Evolutionary conservation across 1,284 basidiomycete genomes (phyloP).

Genomic region (Leccinum laetum): DNA sequence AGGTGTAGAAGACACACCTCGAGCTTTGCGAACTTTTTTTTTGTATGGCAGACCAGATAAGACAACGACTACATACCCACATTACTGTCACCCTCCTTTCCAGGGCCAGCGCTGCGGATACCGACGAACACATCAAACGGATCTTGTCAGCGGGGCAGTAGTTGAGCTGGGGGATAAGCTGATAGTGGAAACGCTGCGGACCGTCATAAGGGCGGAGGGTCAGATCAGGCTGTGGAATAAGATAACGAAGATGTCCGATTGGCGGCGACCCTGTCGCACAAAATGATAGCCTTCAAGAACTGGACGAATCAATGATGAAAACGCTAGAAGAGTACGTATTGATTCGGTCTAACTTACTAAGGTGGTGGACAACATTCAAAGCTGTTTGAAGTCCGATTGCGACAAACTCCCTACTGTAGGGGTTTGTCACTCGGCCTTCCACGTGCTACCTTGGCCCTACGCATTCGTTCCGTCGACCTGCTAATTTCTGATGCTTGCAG

Average conservation of each 20-base stretch:
- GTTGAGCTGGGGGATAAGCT: conserved; percentile 70
- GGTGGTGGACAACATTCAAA: no score
- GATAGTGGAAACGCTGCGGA: conserved; percentile 63
- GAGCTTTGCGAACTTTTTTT: background rate
- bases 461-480: no score
- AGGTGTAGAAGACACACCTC: background rate
- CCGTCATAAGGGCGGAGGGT: conserved; percentile 50
- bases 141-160: conserved; percentile 85
- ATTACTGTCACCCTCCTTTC: conserved; percentile 80
- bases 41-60: background rate
- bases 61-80: conserved; percentile 59
- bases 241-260: conserved; percentile 7
- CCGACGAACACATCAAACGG: conserved; percentile 97
- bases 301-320: no score
- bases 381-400: no score
- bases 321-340: no score
- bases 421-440: no score
- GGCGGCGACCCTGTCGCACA: conserved; percentile 13
- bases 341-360: no score
- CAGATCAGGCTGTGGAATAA: conserved; percentile 10
- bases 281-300: no score
- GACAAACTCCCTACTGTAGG: no score
- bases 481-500: no score
- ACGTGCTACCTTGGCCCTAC: no score
- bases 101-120: conserved; percentile 68